Conservation (phyloP, 2,329 filamentous ascomycete genomes). For the Passalora sequoiae region DNA sequence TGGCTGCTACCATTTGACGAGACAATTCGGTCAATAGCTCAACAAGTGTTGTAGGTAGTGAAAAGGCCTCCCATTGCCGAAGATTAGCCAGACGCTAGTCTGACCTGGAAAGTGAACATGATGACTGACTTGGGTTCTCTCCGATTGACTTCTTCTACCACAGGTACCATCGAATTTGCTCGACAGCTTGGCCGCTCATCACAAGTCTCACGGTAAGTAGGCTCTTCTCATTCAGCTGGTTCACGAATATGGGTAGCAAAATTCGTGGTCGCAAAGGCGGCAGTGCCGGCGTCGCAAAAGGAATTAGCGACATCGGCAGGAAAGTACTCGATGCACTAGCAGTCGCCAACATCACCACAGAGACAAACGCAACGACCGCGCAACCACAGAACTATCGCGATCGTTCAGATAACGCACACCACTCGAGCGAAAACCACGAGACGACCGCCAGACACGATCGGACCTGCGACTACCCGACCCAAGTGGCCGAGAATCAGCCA, state of each 20-base stretch:
- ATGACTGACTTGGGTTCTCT: background rate
- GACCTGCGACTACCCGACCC: background rate
- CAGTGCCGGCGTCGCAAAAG: background rate
- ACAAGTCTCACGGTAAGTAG: slow-evolving; percentile 3
- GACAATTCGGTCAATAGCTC: no score
- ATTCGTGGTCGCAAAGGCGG: background rate
- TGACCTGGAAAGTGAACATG: no score
- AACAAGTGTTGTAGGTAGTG: no score
- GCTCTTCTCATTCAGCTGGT: background rate
- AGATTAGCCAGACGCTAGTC: no score
- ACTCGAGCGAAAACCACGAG: background rate
- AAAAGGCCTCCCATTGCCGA: background rate
- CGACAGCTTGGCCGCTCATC: background rate
- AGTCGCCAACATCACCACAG: slow-evolving; percentile 1
- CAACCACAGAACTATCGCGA: background rate
- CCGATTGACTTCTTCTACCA: background rate
- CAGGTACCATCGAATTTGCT: background rate
- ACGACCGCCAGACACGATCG: background rate
- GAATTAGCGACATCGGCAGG: background rate
- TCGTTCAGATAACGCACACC: background rate
- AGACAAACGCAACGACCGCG: background rate
- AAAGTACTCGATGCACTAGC: background rate
- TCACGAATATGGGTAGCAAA: slow-evolving; percentile 1
- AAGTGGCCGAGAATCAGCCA: background rate
- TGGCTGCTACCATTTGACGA: background rate